Percentiles rank a stretch among this genome's conserved stretches.
These are phyloP conservation scores for Penicillium psychrosexuale DNA, from an alignment of 2,329 filamentous ascomycete species.

Conservation along the genomic window DNA sequence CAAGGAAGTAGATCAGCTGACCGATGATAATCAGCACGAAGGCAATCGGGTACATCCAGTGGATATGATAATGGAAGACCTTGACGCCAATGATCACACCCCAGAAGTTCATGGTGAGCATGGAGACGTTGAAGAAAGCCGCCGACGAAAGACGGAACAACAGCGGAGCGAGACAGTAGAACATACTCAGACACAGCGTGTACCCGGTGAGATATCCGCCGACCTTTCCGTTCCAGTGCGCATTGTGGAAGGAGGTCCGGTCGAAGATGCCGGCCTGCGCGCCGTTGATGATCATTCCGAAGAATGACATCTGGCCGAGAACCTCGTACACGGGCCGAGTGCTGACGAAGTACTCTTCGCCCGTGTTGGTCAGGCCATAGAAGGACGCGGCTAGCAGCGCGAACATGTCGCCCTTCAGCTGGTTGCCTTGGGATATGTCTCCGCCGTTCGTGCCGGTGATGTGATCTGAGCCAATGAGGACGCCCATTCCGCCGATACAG, in stretches of 20 bases:
- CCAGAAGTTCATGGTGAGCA: slow-evolving; percentile 96
- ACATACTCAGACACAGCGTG: slow-evolving; percentile 75
- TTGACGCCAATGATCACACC: slow-evolving; percentile 86
- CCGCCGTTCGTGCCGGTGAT: slow-evolving; percentile 70
- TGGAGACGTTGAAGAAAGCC: slow-evolving; percentile 93
- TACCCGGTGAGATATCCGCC: slow-evolving; percentile 86
- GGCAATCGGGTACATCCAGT: slow-evolving; percentile 92
- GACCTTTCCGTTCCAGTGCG: slow-evolving; percentile 64
- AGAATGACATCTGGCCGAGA: slow-evolving; percentile 83
- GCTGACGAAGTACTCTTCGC: slow-evolving; percentile 90
- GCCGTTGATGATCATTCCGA: slow-evolving; percentile 87
- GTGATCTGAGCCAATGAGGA: slow-evolving; percentile 83
- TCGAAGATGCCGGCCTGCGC: slow-evolving; percentile 90
- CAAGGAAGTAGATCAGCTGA: slow-evolving; percentile 81
- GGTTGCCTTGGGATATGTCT: slow-evolving; percentile 55
- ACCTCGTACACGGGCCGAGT: slow-evolving; percentile 89
- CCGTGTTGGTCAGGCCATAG: slow-evolving; percentile 87
- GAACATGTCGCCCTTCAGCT: slow-evolving; percentile 89
- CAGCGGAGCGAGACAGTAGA: slow-evolving; percentile 84
- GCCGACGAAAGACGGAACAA: slow-evolving; percentile 86
- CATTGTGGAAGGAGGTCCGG: slow-evolving; percentile 64
- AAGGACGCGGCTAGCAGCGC: slow-evolving; percentile 83
- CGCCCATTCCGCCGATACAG: slow-evolving; percentile 85
- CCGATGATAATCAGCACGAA: slow-evolving; percentile 90
- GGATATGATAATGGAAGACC: slow-evolving; percentile 75